Evolutionary conservation across 164 flowering plant species (phyloP).

Genomic region (Piper longum): DNA sequence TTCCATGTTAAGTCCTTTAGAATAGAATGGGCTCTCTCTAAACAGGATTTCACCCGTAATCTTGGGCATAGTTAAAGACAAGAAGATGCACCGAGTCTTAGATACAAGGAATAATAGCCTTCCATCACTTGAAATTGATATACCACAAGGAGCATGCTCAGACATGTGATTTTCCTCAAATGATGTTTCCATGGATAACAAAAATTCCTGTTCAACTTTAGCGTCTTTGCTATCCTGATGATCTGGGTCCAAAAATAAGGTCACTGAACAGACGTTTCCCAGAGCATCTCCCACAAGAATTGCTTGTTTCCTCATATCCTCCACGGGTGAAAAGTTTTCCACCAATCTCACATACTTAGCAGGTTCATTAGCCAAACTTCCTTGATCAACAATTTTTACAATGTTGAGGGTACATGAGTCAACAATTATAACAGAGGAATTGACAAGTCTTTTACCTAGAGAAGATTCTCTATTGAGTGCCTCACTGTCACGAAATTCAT

Average conservation of each 20-base stretch:
- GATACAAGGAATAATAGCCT: slow-evolving; percentile 46
- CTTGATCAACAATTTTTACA: slow-evolving; percentile 67
- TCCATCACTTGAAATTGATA: slow-evolving; percentile 37
- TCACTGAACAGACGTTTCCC: slow-evolving; percentile 43
- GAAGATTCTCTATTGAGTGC: slow-evolving; percentile 22
- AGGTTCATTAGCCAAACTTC: slow-evolving; percentile 50
- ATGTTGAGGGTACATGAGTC: slow-evolving; percentile 71
- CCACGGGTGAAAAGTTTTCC: slow-evolving; percentile 33
- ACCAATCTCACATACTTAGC: slow-evolving; percentile 55
- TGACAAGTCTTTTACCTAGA: slow-evolving; percentile 21
- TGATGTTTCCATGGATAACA: slow-evolving; percentile 15
- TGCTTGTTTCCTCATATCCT: slow-evolving; percentile 27
- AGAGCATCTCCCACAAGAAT: slow-evolving; percentile 41
- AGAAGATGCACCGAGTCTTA: slow-evolving; percentile 46
- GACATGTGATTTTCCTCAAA: slow-evolving; percentile 18
- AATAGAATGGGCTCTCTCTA: slow-evolving; percentile 22
- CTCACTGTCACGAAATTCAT: slow-evolving; percentile 7
- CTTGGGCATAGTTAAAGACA: slow-evolving; percentile 24
- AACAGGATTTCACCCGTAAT: slow-evolving; percentile 52
- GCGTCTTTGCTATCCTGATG: slow-evolving; percentile 19
- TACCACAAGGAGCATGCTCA: slow-evolving; percentile 20
- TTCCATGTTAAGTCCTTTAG: slow-evolving; percentile 14
- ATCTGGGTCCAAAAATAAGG: slow-evolving; percentile 30
- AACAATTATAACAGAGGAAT: slow-evolving; percentile 60
- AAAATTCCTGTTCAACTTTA: slow-evolving; percentile 17